Conservation (phyloP, 441 rosid species). For the Adansonia gregorii region DNA sequence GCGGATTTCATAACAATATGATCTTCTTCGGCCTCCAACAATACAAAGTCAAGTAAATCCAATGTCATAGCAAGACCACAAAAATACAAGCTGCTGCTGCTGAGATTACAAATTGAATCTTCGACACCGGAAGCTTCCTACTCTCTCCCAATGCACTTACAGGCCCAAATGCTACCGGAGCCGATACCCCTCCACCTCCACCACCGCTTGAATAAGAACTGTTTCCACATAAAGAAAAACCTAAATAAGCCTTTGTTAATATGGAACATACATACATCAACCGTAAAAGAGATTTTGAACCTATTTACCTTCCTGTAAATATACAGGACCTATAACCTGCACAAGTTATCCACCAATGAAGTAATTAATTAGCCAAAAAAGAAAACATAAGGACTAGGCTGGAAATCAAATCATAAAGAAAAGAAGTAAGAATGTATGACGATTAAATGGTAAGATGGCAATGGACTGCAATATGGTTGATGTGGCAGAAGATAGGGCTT, state of each 20-base stretch:
- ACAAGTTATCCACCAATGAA: not conserved
- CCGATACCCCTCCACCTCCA: conserved; percentile 33
- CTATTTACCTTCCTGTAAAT: conserved; percentile 68
- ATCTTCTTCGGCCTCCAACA: not conserved
- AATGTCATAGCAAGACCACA: conserved; percentile 17
- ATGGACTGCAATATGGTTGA: not conserved
- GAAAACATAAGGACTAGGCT: not conserved
- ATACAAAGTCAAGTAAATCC: not conserved
- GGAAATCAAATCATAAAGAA: not conserved
- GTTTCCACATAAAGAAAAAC: conserved; percentile 28
- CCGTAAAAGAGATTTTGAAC: not conserved
- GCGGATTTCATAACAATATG: not conserved
- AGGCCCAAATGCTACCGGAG: conserved; percentile 74
- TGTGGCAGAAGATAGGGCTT: not conserved
- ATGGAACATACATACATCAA: not conserved
- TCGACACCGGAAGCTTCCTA: conserved; percentile 37
- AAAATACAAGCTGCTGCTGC: conserved; percentile 44
- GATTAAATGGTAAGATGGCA: not conserved
- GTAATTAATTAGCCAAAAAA: conserved; percentile 12
- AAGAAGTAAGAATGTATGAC: not conserved
- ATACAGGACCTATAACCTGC: conserved; percentile 67
- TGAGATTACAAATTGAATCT: conserved; percentile 33
- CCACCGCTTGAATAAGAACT: conserved; percentile 57
- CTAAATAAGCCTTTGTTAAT: not conserved
- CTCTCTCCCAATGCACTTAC: conserved; percentile 58